A percentile compares a stretch with the other conserved stretches of the same genome.
These are phyloP conservation scores for Gaultheria prostrata DNA, from an alignment of 148 eudicot genomes.

Conservation along the genomic window DNA sequence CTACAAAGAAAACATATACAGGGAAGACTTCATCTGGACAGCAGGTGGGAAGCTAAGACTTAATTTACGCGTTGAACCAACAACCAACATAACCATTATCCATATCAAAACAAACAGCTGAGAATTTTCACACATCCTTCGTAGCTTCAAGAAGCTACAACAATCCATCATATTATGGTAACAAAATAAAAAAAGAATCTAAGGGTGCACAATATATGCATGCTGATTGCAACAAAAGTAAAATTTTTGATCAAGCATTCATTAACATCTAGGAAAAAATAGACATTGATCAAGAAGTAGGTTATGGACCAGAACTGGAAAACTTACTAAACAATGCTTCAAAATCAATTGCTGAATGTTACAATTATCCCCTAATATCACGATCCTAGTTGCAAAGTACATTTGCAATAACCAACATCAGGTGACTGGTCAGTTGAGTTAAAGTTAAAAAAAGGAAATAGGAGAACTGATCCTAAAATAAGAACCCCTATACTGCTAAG, in stretches of 20 bases:
- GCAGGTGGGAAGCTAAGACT: background rate
- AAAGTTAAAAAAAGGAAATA: background rate
- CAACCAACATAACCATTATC: background rate
- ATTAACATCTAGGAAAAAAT: background rate
- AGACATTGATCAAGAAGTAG: background rate
- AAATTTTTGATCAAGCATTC: background rate
- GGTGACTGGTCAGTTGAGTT: background rate
- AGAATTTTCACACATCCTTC: background rate
- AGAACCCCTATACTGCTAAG: too few species aligned
- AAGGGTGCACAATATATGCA: background rate
- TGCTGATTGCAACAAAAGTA: background rate
- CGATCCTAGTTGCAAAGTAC: background rate
- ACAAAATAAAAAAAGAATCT: background rate
- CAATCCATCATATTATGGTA: background rate
- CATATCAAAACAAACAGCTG: background rate
- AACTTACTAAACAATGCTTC: background rate
- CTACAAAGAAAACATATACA: background rate
- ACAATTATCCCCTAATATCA: background rate
- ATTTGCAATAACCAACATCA: background rate
- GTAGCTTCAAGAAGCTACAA: background rate
- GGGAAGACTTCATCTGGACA: background rate
- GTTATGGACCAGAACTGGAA: background rate
- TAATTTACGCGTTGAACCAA: background rate
- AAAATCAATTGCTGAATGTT: background rate
- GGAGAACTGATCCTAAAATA: too few species aligned